Evolutionary conservation across 805 yeast genomes (phyloP), one percentile per base, ranked within the genome.

Genomic region (Teunomyces pallodes): DNA sequence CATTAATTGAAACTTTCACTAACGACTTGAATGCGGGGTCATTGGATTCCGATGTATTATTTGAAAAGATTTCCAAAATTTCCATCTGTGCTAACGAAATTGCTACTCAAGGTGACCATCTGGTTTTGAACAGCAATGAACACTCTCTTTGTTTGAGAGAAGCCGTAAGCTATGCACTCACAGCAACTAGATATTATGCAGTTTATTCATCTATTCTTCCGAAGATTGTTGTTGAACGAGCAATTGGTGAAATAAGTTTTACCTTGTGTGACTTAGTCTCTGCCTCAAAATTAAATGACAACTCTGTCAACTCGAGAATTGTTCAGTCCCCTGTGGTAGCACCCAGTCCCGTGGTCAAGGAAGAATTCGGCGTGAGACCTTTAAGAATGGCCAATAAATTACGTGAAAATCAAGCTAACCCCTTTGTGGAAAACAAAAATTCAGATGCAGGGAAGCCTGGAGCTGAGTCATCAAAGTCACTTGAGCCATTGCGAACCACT

Each of bases 171-270:
- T 90, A 86, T 65, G 79, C 84, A 0, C 81, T 92, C 36, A 83
- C 96, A 3, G 77, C 90, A 0, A 80, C 91, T 0, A 76, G 96
- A 58, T 88, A 89, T 60, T 86, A 73, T 63, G 80, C 87, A 0
- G 69, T 83, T 9, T 84, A 86, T 55, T 71, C 78, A 3, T 74
- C 76, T n/a, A 59, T 87, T 2, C 66, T 89, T 47, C 96, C 97
- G 0, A 77, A 76, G 46, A 68, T 86, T 16, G 77, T 90, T 2
- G 76, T 90, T 14, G 86, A 89, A 65, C 79, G 90, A 17, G 84
- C 97, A 0, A 69, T 88, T 8, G 79, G 87, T 39, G 96, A 90
- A 58, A 69, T 90, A 31, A 76, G 84, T 6, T 84, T 83, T 59
- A 68, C 84, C 2, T 69, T 85, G 20, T 84, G 87, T 59, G 87